These are phyloP conservation scores for Nothophaeocryptopus gaeumannii DNA, from an alignment of 2,329 filamentous ascomycete species.

Conservation along the genomic window DNA sequence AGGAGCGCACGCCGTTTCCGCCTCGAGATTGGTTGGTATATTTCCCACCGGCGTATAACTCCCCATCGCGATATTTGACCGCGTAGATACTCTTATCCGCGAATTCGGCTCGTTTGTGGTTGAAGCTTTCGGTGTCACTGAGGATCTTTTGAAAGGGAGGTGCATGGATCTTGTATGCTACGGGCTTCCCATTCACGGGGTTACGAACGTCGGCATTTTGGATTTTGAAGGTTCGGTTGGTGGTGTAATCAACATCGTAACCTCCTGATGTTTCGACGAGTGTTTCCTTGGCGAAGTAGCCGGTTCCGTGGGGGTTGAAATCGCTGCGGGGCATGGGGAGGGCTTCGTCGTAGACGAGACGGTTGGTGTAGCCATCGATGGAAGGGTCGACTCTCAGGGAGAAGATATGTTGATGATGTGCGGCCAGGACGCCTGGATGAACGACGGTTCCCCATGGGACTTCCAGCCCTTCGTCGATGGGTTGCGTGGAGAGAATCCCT, in stretches of 20 bases:
- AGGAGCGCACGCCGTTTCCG: constrained; percentile 47
- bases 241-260: constrained; percentile 47
- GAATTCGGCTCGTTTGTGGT: constrained; percentile 59
- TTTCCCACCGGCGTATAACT: constrained; percentile 58
- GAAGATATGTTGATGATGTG: constrained; percentile 76
- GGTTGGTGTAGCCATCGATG: constrained; percentile 46
- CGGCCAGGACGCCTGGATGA: constrained; percentile 65
- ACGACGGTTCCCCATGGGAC: constrained; percentile 68
- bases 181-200: constrained; percentile 48
- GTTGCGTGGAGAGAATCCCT: constrained; percentile 65
- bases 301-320: constrained; percentile 55
- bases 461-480: constrained; percentile 62
- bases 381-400: constrained; percentile 48
- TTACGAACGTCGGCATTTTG: constrained; percentile 46
- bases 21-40: constrained; percentile 55
- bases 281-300: constrained; percentile 49
- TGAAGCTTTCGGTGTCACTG: constrained; percentile 52
- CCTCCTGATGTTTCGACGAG: constrained; percentile 48
- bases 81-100: constrained; percentile 59
- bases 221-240: constrained; percentile 51
- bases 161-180: constrained; percentile 51
- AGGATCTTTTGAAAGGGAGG: constrained; percentile 52
- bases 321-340: constrained; percentile 57
- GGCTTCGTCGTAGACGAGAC: constrained; percentile 52
- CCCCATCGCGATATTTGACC: constrained; percentile 56